Evolutionary conservation across 2,329 filamentous ascomycete genomes (phyloP).

Genomic region (Albifimbria verrucaria): DNA sequence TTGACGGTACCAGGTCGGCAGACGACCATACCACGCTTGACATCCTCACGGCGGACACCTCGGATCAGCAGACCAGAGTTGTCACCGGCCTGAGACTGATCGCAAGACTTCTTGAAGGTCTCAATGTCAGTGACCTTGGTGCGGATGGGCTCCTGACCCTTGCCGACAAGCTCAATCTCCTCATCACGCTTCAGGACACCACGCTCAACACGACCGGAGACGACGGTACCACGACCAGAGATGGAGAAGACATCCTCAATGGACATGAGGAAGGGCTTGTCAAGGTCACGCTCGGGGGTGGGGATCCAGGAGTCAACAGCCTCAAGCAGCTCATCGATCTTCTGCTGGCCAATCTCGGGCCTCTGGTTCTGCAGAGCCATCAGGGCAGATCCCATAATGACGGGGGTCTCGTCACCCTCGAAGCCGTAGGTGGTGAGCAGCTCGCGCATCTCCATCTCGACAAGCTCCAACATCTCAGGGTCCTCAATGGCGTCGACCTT

Average conservation of each 20-base stretch:
- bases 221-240: slow-evolving; percentile 91
- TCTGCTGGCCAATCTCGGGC: slow-evolving; percentile 79
- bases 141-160: slow-evolving; percentile 78
- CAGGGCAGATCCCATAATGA: slow-evolving; percentile 94
- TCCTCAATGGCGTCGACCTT: slow-evolving; percentile 98
- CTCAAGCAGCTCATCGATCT: slow-evolving; percentile 87
- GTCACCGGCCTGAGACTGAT: slow-evolving; percentile 92
- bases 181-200: slow-evolving; percentile 89
- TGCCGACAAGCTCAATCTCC: slow-evolving; percentile 93
- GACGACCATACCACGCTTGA: slow-evolving; percentile 92
- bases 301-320: slow-evolving; percentile 96
- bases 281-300: slow-evolving; percentile 86
- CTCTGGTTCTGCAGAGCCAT: slow-evolving; percentile 86
- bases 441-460: slow-evolving; percentile 99
- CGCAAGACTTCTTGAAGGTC: slow-evolving; percentile 99
- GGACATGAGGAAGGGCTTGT: slow-evolving; percentile 99
- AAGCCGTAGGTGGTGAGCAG: slow-evolving; percentile 90
- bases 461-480: slow-evolving; percentile 98
- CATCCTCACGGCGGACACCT: slow-evolving; percentile 93
- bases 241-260: slow-evolving; percentile 93
- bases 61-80: slow-evolving; percentile 97
- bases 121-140: slow-evolving; percentile 99
- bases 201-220: slow-evolving; percentile 95
- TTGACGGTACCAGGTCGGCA: slow-evolving; percentile 79
- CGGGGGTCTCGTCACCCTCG: slow-evolving; percentile 96